Conservation (phyloP, 1,284 basidiomycete species). For the Sanghuangporus weigelae region DNA sequence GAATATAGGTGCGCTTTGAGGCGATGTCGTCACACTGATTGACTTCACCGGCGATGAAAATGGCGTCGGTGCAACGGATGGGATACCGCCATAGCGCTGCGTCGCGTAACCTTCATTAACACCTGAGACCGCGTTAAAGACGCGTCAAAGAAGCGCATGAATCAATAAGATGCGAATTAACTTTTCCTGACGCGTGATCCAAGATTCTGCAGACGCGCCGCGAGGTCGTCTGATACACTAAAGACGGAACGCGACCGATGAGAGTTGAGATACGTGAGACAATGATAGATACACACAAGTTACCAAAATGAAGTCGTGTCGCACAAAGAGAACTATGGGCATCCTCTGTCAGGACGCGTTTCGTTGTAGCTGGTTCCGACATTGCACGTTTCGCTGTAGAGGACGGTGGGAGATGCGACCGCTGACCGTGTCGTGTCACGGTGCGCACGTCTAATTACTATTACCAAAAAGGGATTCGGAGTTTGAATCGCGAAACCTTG, state of each 20-base stretch:
- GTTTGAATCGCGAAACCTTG: background rate
- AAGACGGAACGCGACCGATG: constrained; percentile 1
- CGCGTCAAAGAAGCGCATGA: constrained; percentile 20
- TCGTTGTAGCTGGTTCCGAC: constrained; percentile 12
- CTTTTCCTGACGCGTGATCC: constrained; percentile 47
- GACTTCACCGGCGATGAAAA: constrained; percentile 30
- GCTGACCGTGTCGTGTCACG: background rate
- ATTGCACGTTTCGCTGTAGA: background rate
- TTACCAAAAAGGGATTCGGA: background rate
- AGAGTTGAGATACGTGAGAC: background rate
- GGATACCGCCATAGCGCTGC: constrained; percentile 25
- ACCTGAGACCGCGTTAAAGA: constrained; percentile 27
- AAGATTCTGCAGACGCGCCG: constrained; percentile 38
- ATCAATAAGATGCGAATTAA: constrained; percentile 24
- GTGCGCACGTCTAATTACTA: background rate
- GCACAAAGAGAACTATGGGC: constrained; percentile 7
- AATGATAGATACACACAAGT: constrained; percentile 5
- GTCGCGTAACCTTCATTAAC: constrained; percentile 48
- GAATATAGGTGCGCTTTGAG: constrained; percentile 20
- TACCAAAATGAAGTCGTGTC: constrained; percentile 2
- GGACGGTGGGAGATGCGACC: background rate
- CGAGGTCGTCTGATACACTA: constrained; percentile 36
- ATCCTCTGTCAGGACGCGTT: constrained; percentile 17
- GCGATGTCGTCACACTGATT: constrained; percentile 27
- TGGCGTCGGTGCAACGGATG: constrained; percentile 17